Conservation (phyloP, 345 rosid species). For the Aethionema arabicum region DNA sequence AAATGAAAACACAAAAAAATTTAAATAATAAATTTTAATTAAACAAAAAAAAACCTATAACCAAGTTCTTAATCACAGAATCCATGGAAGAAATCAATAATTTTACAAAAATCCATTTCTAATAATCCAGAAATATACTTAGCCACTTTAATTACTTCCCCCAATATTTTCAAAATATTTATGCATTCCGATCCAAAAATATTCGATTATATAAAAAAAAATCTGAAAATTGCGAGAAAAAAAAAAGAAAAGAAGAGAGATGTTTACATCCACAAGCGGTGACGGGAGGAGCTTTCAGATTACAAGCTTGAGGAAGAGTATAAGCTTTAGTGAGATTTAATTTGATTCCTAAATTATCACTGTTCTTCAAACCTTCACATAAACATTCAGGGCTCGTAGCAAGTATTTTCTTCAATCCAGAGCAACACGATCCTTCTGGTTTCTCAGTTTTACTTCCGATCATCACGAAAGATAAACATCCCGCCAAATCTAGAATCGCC, state of each 20-base stretch:
- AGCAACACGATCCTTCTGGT: constrained; percentile 17
- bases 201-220: too few relatives aligned
- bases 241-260: constrained; percentile 1
- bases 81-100: too few relatives aligned
- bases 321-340: constrained; percentile 25
- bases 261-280: constrained; percentile 29
- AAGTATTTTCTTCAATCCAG: constrained; percentile 18
- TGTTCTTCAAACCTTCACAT: constrained; percentile 27
- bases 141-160: too few relatives aligned
- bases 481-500: constrained; percentile 5
- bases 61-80: too few relatives aligned
- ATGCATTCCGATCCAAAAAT: too few relatives aligned
- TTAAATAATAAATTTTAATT: too few relatives aligned
- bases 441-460: constrained; percentile 18
- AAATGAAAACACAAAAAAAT: too few relatives aligned
- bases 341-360: constrained; percentile 7
- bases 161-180: too few relatives aligned
- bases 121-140: too few relatives aligned
- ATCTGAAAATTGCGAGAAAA: neutral
- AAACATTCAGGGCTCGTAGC: constrained; percentile 22
- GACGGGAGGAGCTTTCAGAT: constrained; percentile 27
- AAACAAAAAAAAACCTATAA: too few relatives aligned
- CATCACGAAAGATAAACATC: constrained; percentile 24
- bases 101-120: too few relatives aligned
- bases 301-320: constrained; percentile 30